Evolutionary conservation across 2,329 filamentous ascomycete species (phyloP).

Genomic region (Penicillium verrucosum): DNA sequence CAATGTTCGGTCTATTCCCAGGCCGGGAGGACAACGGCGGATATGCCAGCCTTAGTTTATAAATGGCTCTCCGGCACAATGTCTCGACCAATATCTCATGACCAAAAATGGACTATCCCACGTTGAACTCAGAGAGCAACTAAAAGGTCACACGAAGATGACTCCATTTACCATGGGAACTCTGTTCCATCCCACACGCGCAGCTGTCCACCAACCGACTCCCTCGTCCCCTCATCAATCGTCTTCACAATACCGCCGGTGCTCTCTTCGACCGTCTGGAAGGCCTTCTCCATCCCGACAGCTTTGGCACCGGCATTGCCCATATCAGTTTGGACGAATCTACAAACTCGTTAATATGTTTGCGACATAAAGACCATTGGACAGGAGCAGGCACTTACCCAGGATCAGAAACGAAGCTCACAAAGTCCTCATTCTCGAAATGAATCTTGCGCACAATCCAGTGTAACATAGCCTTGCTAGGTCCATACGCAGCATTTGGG

Average conservation of each 20-base stretch:
- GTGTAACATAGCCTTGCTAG: background rate
- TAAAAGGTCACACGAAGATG: too few species aligned
- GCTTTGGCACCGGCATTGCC: constrained; percentile 18
- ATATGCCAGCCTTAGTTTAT: too few species aligned
- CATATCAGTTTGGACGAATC: constrained; percentile 25
- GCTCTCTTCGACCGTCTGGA: constrained; percentile 22
- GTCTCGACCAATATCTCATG: too few species aligned
- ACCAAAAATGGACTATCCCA: too few species aligned
- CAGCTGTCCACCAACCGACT: background rate
- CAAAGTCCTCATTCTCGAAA: background rate
- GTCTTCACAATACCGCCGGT: constrained; percentile 16
- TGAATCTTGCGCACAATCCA: background rate
- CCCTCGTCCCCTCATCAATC: constrained; percentile 11
- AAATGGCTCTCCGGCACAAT: too few species aligned
- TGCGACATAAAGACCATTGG: background rate
- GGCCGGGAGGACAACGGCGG: too few species aligned
- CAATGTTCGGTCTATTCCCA: too few species aligned
- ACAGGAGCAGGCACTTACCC: background rate
- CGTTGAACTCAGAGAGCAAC: background rate
- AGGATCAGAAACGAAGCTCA: background rate
- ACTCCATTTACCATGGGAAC: background rate
- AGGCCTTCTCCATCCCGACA: constrained; percentile 18
- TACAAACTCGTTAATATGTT: background rate
- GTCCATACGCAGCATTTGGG: constrained; percentile 13
- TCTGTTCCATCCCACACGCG: background rate